These are phyloP conservation scores for Jackrogersella minutella DNA, from an alignment of 495 filamentous ascomycete genomes.

Conservation along the genomic window DNA sequence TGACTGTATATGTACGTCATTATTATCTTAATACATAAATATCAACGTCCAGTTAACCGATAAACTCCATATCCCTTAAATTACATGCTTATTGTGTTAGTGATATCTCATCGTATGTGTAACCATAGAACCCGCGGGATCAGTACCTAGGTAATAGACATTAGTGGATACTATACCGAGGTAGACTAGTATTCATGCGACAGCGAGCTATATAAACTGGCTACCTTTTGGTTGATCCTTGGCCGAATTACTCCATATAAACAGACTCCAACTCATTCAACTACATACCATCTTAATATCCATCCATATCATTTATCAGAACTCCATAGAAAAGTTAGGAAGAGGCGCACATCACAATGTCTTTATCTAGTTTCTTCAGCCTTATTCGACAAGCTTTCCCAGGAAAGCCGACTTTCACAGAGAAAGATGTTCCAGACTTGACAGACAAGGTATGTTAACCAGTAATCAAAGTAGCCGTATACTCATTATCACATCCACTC, in stretches of 20 bases:
- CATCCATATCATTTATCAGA: background rate
- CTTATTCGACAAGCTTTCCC: constrained; percentile 26
- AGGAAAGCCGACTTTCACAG: constrained; percentile 42
- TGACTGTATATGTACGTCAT: too few relatives aligned
- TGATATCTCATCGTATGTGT: too few relatives aligned
- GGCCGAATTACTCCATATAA: background rate
- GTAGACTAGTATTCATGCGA: background rate
- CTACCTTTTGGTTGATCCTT: background rate
- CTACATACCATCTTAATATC: background rate
- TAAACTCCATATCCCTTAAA: too few relatives aligned
- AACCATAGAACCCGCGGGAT: constrained; percentile 7
- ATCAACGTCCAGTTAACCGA: too few relatives aligned
- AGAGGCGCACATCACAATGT: constrained; percentile 11
- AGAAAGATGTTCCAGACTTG: constrained; percentile 44
- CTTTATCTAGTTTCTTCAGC: background rate
- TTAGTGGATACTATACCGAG: background rate
- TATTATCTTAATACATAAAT: too few relatives aligned
- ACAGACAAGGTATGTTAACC: constrained; percentile 28
- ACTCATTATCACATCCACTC: background rate
- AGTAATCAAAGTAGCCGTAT: background rate
- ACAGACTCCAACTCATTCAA: background rate
- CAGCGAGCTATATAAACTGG: background rate
- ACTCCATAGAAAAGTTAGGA: background rate
- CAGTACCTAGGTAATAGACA: background rate
- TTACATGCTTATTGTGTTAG: too few relatives aligned